Base-by-base conservation (phyloP, 208 protist species). In the Trypanosoma scelopori region DNA sequence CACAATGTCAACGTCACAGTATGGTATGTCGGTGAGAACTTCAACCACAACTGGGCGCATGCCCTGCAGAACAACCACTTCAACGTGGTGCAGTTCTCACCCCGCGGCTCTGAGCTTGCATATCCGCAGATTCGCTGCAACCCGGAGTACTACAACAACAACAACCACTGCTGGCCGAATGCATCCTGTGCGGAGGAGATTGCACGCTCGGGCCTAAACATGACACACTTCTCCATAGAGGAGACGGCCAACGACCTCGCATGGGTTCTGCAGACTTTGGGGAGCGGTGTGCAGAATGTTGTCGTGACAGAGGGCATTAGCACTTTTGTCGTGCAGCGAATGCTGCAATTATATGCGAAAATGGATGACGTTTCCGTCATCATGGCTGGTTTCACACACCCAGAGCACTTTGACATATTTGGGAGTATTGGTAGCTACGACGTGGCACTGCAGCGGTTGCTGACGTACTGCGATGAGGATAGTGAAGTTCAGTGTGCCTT, bases 11-110 rank as follows among this genome's bases (percentile, higher is more conserved):
- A 65, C 16, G 30, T 75, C 12, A 84, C 79, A 0, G 71, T 84
- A 42, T 89, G 83, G 83, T 68, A 81, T 30, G 45, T 89, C 23
- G 70, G 73, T 37, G 83, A 89, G 48, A 55, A 74, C 25, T 59
- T 32, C 39, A 55, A 74, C 22, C 20, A 51, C 5, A 48, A 43
- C 12, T 58, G 79, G 23, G 79, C 72, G 1, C 67, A 69, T 22
- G 51, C 48, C 23, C 35, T 85, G 20, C 25, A 3, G 5, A 69
- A 63, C 13, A 32, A 59, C 4, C 57, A 69, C 25, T 66, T 86
- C 5, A 78, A 81, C 35, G 80, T 84, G 11, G 70, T 90, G 16
- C n/a, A 79, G 15, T 76, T 90, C 18, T 67, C 74, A 51, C 72
- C 80, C 1, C 77, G 84, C 39, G 84, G 84, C 23, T 69, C 65